Base-by-base conservation (phyloP, 306 rosid genomes). In the Quercus wislizeni region DNA sequence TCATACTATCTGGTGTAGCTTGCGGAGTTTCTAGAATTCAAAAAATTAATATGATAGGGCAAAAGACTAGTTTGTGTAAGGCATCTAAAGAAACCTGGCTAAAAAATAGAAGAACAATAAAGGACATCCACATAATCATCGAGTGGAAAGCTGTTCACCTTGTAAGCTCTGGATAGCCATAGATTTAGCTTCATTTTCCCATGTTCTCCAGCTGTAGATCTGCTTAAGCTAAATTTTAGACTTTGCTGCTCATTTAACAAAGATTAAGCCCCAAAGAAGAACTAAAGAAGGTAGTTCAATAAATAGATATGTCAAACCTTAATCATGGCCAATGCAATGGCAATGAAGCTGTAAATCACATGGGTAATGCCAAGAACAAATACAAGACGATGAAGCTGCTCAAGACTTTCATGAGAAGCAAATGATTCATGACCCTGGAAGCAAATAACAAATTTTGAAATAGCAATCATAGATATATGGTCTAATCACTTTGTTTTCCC, bases 141-240 rank as follows among this genome's bases (percentile, higher is more conserved):
- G 10, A 80, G 76, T 71, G 28, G 58, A 23, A 69, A 58, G 56
- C 41, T 85, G 55, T 79, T 72, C 71, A 94, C 99, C 97, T 83
- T 79, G 85, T 77, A 84, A 58, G 82, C 83, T 81, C 80, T 83
- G 88, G 35, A 38, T n/a, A 63, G 91, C 98, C 30, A 83, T 69
- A 33, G 88, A 69, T 79, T 91, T 90, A 46, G 97, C 98, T 81
- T 92, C 97, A 81, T 88, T 89, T 85, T 95, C 98, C 98, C 99
- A 95, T 69, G 69, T 67, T 84, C 94, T 91, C 99, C 98, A 95
- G 83, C 99, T 93, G 81, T 92, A 91, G 51, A 95, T 92, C 99
- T 95, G 88, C 87, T 86, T 49, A 41, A 79, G 75, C 59, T n/a
- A 59, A 69, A 57, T 58, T 5, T 33, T 49, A 38, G 74, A 71